Evolutionary conservation across 345 rosid genomes (phyloP).

Genomic region (Clausena lansium): DNA sequence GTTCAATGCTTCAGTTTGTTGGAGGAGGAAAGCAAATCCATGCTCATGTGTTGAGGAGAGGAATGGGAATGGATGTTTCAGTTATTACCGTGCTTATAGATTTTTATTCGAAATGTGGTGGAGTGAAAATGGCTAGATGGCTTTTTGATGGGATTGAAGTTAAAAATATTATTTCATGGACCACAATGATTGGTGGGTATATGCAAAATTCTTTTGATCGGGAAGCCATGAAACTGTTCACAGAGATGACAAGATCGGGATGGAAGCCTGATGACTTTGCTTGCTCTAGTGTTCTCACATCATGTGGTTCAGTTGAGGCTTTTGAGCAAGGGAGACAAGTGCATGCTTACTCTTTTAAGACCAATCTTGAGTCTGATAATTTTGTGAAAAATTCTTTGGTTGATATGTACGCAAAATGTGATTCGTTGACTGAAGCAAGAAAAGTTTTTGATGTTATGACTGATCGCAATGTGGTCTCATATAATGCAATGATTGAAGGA

Average conservation of each 20-base stretch:
- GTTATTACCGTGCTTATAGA: constrained; percentile 61
- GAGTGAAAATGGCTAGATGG: constrained; percentile 39
- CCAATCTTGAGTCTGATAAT: constrained; percentile 47
- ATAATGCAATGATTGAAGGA: constrained; percentile 78
- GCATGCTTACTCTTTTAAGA: constrained; percentile 63
- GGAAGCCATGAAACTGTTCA: constrained; percentile 56
- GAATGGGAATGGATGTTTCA: constrained; percentile 56
- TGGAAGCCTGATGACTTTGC: constrained; percentile 59
- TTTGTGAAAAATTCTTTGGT: constrained; percentile 61
- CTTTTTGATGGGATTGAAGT: constrained; percentile 51
- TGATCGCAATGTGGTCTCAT: constrained; percentile 50
- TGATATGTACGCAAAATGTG: constrained; percentile 76
- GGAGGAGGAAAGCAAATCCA: constrained; percentile 78
- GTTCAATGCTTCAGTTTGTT: constrained; percentile 44
- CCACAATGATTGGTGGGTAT: constrained; percentile 67
- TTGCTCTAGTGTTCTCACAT: constrained; percentile 68
- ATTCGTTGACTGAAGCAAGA: constrained; percentile 52
- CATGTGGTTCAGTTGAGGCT: constrained; percentile 62
- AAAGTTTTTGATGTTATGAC: constrained; percentile 45
- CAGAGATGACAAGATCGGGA: constrained; percentile 42
- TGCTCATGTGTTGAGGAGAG: constrained; percentile 53
- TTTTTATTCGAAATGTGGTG: constrained; percentile 62
- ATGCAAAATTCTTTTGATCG: constrained; percentile 56
- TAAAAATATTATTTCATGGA: constrained; percentile 65
- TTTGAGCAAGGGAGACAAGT: constrained; percentile 57